Conservation (phyloP, 2,329 filamentous ascomycete genomes). For the Kalaharituber pfeilii region DNA sequence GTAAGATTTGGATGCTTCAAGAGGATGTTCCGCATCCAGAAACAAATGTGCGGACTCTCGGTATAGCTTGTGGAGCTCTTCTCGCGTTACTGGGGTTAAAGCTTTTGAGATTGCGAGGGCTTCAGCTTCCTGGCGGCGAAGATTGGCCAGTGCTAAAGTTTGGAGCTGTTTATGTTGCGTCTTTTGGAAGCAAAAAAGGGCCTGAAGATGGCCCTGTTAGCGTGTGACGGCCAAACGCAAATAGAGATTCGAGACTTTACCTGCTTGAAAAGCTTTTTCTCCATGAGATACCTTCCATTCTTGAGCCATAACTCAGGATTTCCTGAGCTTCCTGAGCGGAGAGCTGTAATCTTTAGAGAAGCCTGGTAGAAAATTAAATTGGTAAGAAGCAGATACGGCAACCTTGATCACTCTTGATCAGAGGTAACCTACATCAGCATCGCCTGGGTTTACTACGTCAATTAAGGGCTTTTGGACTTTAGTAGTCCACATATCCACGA, state of each 20-base stretch:
- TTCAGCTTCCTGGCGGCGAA: not conserved
- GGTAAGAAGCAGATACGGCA: too few relatives aligned
- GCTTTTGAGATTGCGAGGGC: not conserved
- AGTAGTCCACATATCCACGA: conserved; percentile 6
- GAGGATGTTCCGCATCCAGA: not conserved
- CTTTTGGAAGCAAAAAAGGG: not conserved
- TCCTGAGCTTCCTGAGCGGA: conserved; percentile 3
- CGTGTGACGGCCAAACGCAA: too few relatives aligned
- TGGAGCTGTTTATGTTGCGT: not conserved
- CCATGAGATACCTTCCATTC: conserved; percentile 7
- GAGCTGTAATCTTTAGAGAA: conserved; percentile 4
- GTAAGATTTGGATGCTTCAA: not conserved
- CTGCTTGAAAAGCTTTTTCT: conserved; percentile 9
- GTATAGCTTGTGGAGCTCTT: not conserved
- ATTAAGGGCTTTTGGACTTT: conserved; percentile 1
- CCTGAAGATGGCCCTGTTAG: not conserved
- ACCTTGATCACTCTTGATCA: too few relatives aligned
- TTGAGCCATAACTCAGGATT: conserved; percentile 8
- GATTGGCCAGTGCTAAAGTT: not conserved
- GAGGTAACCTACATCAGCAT: not conserved
- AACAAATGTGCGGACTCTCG: not conserved
- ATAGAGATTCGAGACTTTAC: too few relatives aligned
- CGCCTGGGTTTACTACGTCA: conserved; percentile 4
- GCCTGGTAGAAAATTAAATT: conserved; percentile 4
- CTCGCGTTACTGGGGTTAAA: not conserved